Evolutionary conservation across 164 flowering plant species (phyloP).

Genomic region (Piper betle): DNA sequence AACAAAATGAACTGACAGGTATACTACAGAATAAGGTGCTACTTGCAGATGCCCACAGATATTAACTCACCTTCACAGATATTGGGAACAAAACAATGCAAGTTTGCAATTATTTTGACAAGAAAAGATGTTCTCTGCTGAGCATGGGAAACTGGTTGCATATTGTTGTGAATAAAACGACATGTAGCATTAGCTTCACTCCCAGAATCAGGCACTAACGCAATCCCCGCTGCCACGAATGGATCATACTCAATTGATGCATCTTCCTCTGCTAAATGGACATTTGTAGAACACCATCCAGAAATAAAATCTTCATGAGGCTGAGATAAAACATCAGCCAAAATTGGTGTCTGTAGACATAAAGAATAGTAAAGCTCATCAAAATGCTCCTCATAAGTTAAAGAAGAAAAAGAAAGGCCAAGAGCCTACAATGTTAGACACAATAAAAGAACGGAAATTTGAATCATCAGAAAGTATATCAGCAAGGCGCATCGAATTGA

Average conservation of each 20-base stretch:
- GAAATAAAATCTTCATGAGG: slow-evolving; percentile 76
- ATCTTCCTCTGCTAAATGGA: slow-evolving; percentile 58
- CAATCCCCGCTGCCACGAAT: slow-evolving; percentile 57
- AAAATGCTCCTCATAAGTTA: not conserved
- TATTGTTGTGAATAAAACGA: slow-evolving; percentile 25
- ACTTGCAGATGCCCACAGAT: not conserved
- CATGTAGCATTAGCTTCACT: slow-evolving; percentile 25
- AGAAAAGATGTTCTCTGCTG: slow-evolving; percentile 85
- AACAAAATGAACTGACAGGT: slow-evolving; percentile 1
- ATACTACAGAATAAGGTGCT: not conserved
- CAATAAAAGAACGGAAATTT: slow-evolving; percentile 70
- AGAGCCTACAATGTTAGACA: slow-evolving; percentile 62
- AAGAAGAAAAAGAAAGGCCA: not conserved
- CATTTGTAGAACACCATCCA: slow-evolving; percentile 79
- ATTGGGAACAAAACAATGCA: slow-evolving; percentile 83
- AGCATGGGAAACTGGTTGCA: slow-evolving; percentile 54
- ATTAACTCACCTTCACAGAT: slow-evolving; percentile 65
- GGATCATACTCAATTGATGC: slow-evolving; percentile 68
- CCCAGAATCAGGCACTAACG: slow-evolving; percentile 23
- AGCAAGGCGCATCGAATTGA: slow-evolving; percentile 83
- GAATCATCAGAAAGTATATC: slow-evolving; percentile 98
- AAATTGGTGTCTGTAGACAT: slow-evolving; percentile 55
- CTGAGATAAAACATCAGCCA: slow-evolving; percentile 56
- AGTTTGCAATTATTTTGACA: slow-evolving; percentile 94
- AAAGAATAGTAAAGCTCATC: slow-evolving; percentile 2